Percentiles rank a stretch among this genome's conserved stretches.
phyloP scores from a whole-genome alignment of 2,329 filamentous ascomycete genomes.

The Clonostachys byssicola region DNA sequence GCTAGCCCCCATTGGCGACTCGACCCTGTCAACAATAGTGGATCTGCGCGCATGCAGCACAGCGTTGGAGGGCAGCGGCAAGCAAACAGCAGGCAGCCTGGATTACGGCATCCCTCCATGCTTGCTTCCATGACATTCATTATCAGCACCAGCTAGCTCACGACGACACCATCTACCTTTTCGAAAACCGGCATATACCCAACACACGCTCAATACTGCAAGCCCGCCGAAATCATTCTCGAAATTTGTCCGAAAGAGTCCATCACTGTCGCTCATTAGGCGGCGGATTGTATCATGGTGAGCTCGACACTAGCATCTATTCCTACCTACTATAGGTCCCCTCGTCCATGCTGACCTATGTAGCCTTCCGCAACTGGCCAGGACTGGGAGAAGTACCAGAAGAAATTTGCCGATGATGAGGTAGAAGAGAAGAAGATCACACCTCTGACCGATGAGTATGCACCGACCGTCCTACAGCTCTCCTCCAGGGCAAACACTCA shows the following conservation, averaged over 20 bases:
- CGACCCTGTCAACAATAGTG: too few species aligned
- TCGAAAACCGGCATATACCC: conserved; percentile 2
- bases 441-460: conserved; percentile 91
- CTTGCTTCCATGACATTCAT: conserved; percentile 23
- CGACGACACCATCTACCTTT: conserved; percentile 14
- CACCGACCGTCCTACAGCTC: conserved; percentile 9
- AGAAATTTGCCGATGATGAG: conserved; percentile 95
- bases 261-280: not conserved
- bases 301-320: conserved; percentile 6
- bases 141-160: conserved; percentile 11
- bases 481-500: conserved; percentile 12
- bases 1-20: too few species aligned
- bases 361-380: conserved; percentile 92
- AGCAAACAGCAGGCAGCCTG: conserved; percentile 28
- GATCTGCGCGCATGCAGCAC: too few species aligned
- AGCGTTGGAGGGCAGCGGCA: too few species aligned
- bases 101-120: conserved; percentile 26
- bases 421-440: conserved; percentile 99
- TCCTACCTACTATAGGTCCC: too few species aligned
- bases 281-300: conserved; percentile 31
- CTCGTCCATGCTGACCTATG: not conserved
- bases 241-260: too few species aligned
- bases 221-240: too few species aligned
- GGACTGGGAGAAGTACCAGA: conserved; percentile 99
- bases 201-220: not conserved